phyloP scores from a whole-genome alignment of 2,329 filamentous ascomycete genomes.

The Metarhizium guizhouense region DNA sequence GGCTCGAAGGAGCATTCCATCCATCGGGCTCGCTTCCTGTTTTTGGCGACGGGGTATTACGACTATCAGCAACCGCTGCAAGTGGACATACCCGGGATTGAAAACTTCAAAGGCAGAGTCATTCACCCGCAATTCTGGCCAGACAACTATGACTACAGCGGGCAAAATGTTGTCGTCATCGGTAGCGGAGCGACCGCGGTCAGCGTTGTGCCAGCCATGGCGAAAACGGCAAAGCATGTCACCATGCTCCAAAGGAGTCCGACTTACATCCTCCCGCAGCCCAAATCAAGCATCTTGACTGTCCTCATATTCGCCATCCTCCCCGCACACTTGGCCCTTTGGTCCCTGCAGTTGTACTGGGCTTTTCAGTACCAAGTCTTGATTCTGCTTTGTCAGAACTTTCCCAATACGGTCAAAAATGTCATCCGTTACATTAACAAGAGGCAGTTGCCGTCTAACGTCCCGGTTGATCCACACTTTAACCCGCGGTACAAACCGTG shows the following conservation, averaged over 20 bases:
- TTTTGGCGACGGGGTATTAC: constrained; percentile 58
- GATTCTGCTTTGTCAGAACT: neutral
- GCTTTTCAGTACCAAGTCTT: neutral
- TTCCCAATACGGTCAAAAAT: neutral
- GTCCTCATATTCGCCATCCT: neutral
- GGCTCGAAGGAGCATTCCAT: constrained; percentile 7
- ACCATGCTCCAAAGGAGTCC: constrained; percentile 75
- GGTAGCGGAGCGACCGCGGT: constrained; percentile 71
- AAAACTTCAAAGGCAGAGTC: constrained; percentile 51
- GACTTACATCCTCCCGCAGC: constrained; percentile 45
- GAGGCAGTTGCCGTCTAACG: constrained; percentile 34
- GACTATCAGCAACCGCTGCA: constrained; percentile 53
- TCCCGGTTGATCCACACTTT: constrained; percentile 51
- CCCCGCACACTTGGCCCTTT: neutral
- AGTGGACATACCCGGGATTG: constrained; percentile 52
- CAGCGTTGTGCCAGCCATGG: constrained; percentile 61
- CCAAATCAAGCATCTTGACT: neutral
- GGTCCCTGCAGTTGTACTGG: neutral
- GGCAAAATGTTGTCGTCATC: constrained; percentile 62
- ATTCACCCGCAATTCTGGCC: constrained; percentile 68
- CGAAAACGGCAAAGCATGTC: constrained; percentile 51
- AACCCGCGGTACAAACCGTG: constrained; percentile 53
- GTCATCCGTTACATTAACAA: neutral
- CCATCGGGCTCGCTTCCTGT: constrained; percentile 40
- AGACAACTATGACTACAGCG: constrained; percentile 49